Evolutionary conservation across 2,329 filamentous ascomycete species (phyloP).

Genomic region (Trichophyton benhamiae): DNA sequence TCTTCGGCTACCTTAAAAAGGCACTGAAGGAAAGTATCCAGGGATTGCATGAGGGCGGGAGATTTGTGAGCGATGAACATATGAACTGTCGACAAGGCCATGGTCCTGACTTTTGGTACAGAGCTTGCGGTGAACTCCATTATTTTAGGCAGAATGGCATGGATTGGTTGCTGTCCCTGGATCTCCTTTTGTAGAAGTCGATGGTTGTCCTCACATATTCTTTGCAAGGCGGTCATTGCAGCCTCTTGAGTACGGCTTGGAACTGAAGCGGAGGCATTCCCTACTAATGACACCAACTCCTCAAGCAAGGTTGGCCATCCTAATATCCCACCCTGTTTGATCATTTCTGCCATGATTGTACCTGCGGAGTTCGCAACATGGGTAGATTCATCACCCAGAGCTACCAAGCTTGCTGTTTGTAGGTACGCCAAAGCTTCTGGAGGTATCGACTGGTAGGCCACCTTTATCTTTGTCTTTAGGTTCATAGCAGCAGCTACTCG

Average conservation of each 20-base stretch:
- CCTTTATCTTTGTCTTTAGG: conserved; percentile 84
- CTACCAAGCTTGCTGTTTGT: conserved; percentile 63
- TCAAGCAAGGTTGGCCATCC: conserved; percentile 85
- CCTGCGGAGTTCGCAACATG: conserved; percentile 84
- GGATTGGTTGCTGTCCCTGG: conserved; percentile 74
- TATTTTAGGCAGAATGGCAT: conserved; percentile 79
- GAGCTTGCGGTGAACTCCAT: conserved; percentile 72
- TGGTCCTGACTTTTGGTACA: conserved; percentile 62
- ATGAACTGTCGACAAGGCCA: conserved; percentile 76
- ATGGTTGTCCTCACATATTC: conserved; percentile 94
- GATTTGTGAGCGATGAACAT: conserved; percentile 80
- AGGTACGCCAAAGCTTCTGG: conserved; percentile 62
- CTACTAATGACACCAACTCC: conserved; percentile 65
- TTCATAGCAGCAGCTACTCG: conserved; percentile 83
- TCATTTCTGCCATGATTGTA: conserved; percentile 85
- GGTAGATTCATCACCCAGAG: conserved; percentile 65
- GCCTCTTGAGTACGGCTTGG: conserved; percentile 71
- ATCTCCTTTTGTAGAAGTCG: conserved; percentile 77
- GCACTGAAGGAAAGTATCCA: conserved; percentile 70
- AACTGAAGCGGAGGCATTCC: conserved; percentile 56
- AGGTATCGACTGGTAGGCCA: conserved; percentile 62
- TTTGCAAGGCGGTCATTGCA: conserved; percentile 81
- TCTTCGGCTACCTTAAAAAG: conserved; percentile 75
- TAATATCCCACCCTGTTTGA: conserved; percentile 70
- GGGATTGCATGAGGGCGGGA: conserved; percentile 63